Conservation (phyloP, 2,329 filamentous ascomycete species). For the Fusarium verrucosum region DNA sequence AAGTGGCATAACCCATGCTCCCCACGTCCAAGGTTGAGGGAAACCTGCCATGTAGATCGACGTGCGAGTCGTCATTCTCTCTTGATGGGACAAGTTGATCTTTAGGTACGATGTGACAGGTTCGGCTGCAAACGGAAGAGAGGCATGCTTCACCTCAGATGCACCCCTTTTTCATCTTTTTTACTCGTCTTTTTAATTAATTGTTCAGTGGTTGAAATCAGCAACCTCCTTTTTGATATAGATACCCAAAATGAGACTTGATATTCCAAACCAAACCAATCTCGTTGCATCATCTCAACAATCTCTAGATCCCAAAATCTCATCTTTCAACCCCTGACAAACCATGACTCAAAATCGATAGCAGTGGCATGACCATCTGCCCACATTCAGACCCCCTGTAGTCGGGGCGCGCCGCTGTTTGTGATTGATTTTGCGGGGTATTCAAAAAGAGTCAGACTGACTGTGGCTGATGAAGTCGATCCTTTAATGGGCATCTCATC, state of each 20-base stretch:
- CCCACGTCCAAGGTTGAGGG: not conserved
- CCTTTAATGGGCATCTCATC: not conserved
- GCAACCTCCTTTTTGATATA: conserved; percentile 8
- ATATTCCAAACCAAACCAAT: not conserved
- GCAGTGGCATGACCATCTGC: conserved; percentile 44
- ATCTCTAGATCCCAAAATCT: conserved; percentile 6
- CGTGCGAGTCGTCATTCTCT: conserved; percentile 2
- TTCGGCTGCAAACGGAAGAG: not conserved
- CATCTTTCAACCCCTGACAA: conserved; percentile 13
- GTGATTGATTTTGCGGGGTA: conserved; percentile 13
- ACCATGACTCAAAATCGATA: conserved; percentile 18
- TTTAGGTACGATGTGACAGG: not conserved
- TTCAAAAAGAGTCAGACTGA: not conserved
- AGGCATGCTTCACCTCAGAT: not conserved
- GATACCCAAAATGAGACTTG: conserved; percentile 36
- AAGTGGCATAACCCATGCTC: conserved; percentile 31
- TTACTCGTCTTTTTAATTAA: conserved; percentile 3
- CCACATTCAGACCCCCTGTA: conserved; percentile 21
- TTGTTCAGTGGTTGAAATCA: conserved; percentile 15
- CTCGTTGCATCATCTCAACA: not conserved
- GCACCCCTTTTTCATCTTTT: not conserved
- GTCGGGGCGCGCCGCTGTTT: conserved; percentile 35
- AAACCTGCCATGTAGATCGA: not conserved
- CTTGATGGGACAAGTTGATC: not conserved
- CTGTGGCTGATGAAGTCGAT: conserved; percentile 28